A percentile compares a stretch with the other conserved stretches of the same genome.
Evolutionary conservation across 305 asterid species (phyloP).

Genomic region (Solanum hybrid): DNA sequence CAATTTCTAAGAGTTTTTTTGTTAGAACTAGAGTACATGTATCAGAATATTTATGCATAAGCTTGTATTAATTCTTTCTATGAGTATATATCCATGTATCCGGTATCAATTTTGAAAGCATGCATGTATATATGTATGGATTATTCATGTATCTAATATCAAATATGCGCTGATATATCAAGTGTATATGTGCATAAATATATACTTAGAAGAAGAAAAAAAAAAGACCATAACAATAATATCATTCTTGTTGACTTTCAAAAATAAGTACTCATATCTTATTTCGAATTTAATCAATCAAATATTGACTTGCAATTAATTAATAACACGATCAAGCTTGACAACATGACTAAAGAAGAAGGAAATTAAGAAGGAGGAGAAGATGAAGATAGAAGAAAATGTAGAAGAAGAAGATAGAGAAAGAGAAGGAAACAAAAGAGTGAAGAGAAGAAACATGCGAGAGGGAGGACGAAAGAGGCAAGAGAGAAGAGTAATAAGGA

Average conservation of each 20-base stretch:
- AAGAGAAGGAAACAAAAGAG: neutral
- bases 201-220: neutral
- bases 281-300: neutral
- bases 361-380: neutral
- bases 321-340: neutral
- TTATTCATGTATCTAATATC: neutral
- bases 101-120: neutral
- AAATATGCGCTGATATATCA: neutral
- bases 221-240: neutral
- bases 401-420: neutral
- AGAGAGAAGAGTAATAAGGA: neutral
- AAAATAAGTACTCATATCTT: neutral
- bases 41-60: neutral
- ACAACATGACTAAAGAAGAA: neutral
- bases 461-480: neutral
- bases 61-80: neutral
- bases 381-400: neutral
- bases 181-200: neutral
- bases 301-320: neutral
- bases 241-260: neutral
- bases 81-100: neutral
- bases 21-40: neutral
- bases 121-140: neutral
- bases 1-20: neutral
- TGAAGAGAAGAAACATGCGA: neutral